These are phyloP conservation scores for Boletus tomentosulus DNA, from an alignment of 768 basidiomycete genomes.

Conservation along the genomic window DNA sequence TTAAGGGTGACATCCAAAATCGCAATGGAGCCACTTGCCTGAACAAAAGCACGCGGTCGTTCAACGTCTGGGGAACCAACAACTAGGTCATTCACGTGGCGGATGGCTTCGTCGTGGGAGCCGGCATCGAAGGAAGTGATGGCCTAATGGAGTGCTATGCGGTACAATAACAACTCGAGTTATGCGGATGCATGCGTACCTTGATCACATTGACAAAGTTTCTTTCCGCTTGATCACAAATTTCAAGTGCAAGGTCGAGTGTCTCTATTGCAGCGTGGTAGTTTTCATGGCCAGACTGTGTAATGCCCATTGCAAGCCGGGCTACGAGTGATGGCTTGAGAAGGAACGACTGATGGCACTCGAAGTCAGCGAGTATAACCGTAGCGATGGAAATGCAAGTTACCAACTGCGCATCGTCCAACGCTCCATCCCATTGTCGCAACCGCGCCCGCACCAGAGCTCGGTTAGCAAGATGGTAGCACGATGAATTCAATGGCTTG, in stretches of 20 bases:
- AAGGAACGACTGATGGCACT: slow-evolving; percentile 4
- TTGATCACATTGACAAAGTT: slow-evolving; percentile 10
- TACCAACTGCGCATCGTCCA: slow-evolving; percentile 14
- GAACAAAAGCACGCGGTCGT: slow-evolving; percentile 8
- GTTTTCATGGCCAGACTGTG: neutral
- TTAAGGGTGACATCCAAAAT: neutral
- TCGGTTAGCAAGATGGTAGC: slow-evolving; percentile 10
- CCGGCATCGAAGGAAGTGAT: slow-evolving; percentile 9
- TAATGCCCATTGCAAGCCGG: slow-evolving; percentile 7
- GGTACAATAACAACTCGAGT: neutral
- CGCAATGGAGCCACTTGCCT: slow-evolving; percentile 3
- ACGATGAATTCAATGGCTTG: neutral
- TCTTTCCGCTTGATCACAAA: neutral
- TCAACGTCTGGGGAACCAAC: neutral
- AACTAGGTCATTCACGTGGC: neutral
- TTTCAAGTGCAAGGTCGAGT: slow-evolving; percentile 1
- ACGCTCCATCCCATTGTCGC: slow-evolving; percentile 7
- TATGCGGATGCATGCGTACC: neutral
- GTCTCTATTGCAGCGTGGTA: neutral
- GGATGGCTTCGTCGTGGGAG: neutral
- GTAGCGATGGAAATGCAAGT: neutral
- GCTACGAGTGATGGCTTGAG: slow-evolving; percentile 5
- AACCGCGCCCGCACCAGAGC: slow-evolving; percentile 11
- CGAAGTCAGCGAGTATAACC: neutral
- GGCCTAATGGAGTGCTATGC: slow-evolving; percentile 1